These are phyloP conservation scores for Aspergillus pseudoglaucus DNA, from an alignment of 2,329 filamentous ascomycete species.

Conservation along the genomic window DNA sequence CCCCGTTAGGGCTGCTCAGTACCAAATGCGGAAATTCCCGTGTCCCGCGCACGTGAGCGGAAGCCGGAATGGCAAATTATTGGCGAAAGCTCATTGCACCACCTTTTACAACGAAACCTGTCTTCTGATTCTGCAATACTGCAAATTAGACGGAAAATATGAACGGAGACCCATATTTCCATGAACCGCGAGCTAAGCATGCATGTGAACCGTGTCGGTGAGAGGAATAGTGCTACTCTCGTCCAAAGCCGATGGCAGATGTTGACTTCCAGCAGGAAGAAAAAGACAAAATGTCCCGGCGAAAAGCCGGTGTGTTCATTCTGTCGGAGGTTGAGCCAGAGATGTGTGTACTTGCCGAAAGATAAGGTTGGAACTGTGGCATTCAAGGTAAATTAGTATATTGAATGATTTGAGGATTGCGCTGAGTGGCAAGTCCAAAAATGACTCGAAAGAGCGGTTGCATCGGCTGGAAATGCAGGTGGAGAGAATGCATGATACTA, in stretches of 20 bases:
- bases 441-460: background rate
- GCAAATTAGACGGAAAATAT: too few species aligned
- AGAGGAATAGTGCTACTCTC: background rate
- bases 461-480: background rate
- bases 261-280: constrained; percentile 1
- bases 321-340: constrained; percentile 4
- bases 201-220: constrained; percentile 9
- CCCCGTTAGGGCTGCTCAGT: too few species aligned
- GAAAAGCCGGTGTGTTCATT: constrained; percentile 6
- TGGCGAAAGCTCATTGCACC: too few species aligned
- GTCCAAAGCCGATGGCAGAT: too few species aligned
- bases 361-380: background rate
- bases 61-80: too few species aligned
- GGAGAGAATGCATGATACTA: background rate
- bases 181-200: background rate
- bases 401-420: background rate
- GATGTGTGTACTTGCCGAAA: constrained; percentile 1
- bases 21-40: too few species aligned
- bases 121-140: too few species aligned
- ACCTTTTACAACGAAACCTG: too few species aligned
- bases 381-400: background rate
- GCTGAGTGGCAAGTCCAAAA: background rate
- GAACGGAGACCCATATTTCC: too few species aligned
- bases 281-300: constrained; percentile 7
- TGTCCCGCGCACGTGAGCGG: too few species aligned